Evolutionary conservation across 495 filamentous ascomycete genomes (phyloP).

Genomic region (Mytilinidion resinicola): DNA sequence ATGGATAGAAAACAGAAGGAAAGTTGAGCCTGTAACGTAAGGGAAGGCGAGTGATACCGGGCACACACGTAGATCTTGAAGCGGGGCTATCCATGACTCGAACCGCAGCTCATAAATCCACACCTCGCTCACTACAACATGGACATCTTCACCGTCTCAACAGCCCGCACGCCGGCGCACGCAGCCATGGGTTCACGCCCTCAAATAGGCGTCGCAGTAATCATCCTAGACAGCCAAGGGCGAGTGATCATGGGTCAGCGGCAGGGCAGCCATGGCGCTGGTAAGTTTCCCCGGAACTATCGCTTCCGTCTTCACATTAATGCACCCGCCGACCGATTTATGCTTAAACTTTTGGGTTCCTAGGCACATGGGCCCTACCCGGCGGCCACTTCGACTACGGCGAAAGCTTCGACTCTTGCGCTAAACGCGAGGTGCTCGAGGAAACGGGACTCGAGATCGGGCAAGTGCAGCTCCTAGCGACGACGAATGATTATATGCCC

Average conservation of each 20-base stretch:
- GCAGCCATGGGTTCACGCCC: conserved; percentile 1
- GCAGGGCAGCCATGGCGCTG: conserved; percentile 31
- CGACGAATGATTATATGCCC: conserved; percentile 56
- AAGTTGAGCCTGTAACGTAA: too few relatives aligned
- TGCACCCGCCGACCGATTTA: background rate
- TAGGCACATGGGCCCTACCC: conserved; percentile 56
- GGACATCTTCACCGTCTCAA: too few relatives aligned
- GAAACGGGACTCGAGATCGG: conserved; percentile 56
- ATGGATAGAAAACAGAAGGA: too few relatives aligned
- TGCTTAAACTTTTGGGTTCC: background rate
- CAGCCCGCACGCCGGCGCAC: too few relatives aligned
- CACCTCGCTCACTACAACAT: too few relatives aligned
- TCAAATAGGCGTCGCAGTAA: conserved; percentile 32
- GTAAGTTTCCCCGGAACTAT: conserved; percentile 11
- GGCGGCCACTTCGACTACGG: conserved; percentile 65
- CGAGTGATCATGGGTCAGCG: conserved; percentile 30
- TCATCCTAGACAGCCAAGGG: conserved; percentile 12
- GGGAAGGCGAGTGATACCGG: too few relatives aligned
- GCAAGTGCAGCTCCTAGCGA: conserved; percentile 44
- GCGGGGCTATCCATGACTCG: too few relatives aligned
- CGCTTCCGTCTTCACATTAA: background rate
- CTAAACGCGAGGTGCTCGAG: conserved; percentile 58
- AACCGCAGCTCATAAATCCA: too few relatives aligned
- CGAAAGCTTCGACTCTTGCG: conserved; percentile 52
- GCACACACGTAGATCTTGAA: too few relatives aligned